A percentile compares a stretch with the other conserved stretches of the same genome.
Evolutionary conservation across 208 protist genomes (phyloP).

Genomic region (Acanthamoeba culbertsoni): DNA sequence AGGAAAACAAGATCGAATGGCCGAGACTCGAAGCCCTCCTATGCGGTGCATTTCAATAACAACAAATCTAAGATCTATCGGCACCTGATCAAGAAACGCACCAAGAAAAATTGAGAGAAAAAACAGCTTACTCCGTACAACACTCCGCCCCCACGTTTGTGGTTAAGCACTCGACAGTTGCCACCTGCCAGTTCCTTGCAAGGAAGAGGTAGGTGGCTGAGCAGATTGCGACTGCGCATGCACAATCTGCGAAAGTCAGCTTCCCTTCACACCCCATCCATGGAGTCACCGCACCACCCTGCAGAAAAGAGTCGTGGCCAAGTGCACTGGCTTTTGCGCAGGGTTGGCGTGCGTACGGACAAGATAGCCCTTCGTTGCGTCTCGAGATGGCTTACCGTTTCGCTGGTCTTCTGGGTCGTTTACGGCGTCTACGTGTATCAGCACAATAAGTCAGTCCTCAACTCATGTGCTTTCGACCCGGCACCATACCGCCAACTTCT

Average conservation of each 20-base stretch:
- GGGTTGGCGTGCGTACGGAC: not conserved
- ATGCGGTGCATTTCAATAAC: too few relatives aligned
- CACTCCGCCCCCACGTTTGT: too few relatives aligned
- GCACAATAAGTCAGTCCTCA: not conserved
- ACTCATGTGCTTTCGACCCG: not conserved
- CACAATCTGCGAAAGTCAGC: not conserved
- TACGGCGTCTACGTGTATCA: not conserved
- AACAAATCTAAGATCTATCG: too few relatives aligned
- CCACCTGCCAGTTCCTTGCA: too few relatives aligned
- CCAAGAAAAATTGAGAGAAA: too few relatives aligned
- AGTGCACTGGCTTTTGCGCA: not conserved
- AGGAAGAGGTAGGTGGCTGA: too few relatives aligned
- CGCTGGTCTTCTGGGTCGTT: not conserved
- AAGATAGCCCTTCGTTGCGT: not conserved
- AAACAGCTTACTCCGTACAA: too few relatives aligned
- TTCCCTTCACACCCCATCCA: not conserved
- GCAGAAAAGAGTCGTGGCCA: not conserved
- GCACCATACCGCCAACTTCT: not conserved
- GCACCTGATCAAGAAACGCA: too few relatives aligned
- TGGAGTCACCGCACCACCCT: not conserved
- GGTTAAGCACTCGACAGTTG: too few relatives aligned
- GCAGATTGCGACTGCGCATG: not conserved
- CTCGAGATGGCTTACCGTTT: not conserved
- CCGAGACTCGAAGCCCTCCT: too few relatives aligned
- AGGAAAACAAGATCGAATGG: too few relatives aligned